Evolutionary conservation across 768 basidiomycete genomes (phyloP), one percentile per base, ranked within the genome.

Genomic region (Mycena galopus): DNA sequence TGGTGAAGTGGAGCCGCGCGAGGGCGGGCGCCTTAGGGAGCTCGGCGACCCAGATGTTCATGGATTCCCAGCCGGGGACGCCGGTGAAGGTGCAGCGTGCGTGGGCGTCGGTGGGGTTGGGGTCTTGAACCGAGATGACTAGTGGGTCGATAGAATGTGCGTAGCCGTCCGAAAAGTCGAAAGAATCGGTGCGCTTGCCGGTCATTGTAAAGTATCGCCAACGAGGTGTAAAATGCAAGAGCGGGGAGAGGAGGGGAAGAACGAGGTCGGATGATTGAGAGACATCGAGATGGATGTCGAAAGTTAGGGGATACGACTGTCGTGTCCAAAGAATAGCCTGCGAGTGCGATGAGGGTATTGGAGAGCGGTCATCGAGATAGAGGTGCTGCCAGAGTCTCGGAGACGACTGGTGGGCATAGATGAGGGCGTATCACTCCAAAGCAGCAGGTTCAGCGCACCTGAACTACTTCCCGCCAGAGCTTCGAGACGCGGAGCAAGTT

Each of bases 301-400:
- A 87, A 0, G 84, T 83, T 42, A 93, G 84, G 0, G 89, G 88
- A 7, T 79, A 73, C 4, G 92, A 92, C 58, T 85, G 86, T 65
- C 81, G 77, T 33, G 88, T 81, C 91, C 90, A 94, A 0, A 90
- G 77, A 30, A 82, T 76, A 4, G 89, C 89, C 66, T 91, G 88
- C 0, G 79, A 72, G 57, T 84, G 87, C 25, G 89, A 84, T 51
- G 84, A 80, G 23, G 79, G 33, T 19, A 84, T 60, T 27, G 68
- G 77, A 10, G 80, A 73, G 37, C 82, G 82, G 8, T 89, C 87
- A 77, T 87, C 80, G 67, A 94, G 81, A 63, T 81, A 78, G 71
- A 94, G 84, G 60, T 78, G 81, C 75, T 89, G 89, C 93, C 93
- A 94, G 56, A 91, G 77, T 33, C 83, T 80, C 0, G 93, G 92